These are phyloP conservation scores for Babesia gibsoni DNA, from an alignment of 169 alveolate species.

Conservation along the genomic window DNA sequence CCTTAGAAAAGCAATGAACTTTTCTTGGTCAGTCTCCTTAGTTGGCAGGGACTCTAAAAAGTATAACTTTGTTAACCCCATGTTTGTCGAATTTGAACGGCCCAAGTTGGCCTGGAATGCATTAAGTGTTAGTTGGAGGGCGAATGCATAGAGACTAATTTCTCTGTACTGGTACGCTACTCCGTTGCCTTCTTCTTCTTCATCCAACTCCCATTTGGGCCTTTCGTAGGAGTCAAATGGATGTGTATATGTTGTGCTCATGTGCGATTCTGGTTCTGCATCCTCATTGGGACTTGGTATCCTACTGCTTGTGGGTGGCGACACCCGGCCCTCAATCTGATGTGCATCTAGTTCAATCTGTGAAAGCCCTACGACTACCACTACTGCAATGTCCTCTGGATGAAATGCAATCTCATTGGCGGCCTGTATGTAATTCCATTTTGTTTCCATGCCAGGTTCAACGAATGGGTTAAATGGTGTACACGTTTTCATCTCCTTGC, in stretches of 20 bases:
- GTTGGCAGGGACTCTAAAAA: slow-evolving; percentile 38
- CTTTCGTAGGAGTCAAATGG: slow-evolving; percentile 18
- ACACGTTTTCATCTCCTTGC: neutral
- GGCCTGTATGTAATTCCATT: slow-evolving; percentile 51
- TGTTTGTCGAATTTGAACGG: neutral
- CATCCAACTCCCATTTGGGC: neutral
- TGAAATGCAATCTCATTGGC: slow-evolving; percentile 36
- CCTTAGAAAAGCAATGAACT: slow-evolving; percentile 28
- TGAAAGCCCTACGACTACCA: slow-evolving; percentile 42
- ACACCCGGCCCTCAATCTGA: neutral
- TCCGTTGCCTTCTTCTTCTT: neutral
- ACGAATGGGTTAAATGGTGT: slow-evolving; percentile 2
- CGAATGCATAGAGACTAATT: slow-evolving; percentile 10
- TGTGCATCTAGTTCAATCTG: slow-evolving; percentile 1
- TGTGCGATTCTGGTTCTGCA: neutral
- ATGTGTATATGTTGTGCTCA: neutral
- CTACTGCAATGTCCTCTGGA: slow-evolving; percentile 12
- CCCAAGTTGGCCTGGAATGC: slow-evolving; percentile 16
- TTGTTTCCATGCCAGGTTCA: slow-evolving; percentile 18
- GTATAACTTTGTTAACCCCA: slow-evolving; percentile 16
- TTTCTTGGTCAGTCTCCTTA: neutral
- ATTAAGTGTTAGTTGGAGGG: slow-evolving; percentile 18
- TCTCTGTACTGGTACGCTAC: neutral
- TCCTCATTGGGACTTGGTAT: neutral
- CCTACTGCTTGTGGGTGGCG: neutral